Conservation (phyloP, 768 basidiomycete genomes). For the Mycena alexandri region DNA sequence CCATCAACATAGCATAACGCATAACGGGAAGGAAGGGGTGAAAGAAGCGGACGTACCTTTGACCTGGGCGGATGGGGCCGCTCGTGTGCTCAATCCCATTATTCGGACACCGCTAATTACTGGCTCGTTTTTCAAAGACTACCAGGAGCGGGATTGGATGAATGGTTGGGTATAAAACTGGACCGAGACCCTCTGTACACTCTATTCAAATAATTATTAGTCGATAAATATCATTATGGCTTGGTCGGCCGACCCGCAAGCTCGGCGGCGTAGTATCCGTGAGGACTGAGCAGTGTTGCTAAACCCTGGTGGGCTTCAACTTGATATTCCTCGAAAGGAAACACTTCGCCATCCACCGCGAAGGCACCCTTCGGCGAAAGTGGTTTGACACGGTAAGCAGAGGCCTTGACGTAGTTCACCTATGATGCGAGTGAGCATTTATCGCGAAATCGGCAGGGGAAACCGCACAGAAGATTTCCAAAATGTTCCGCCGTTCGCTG, state of each 20-base stretch:
- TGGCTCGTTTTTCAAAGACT: constrained; percentile 53
- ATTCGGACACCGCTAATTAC: constrained; percentile 49
- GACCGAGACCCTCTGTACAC: background rate
- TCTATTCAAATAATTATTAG: constrained; percentile 4
- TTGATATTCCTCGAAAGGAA: constrained; percentile 80
- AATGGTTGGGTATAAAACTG: constrained; percentile 25
- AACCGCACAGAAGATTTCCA: constrained; percentile 71
- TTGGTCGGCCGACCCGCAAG: constrained; percentile 52
- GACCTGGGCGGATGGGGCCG: constrained; percentile 52
- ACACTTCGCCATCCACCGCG: constrained; percentile 83
- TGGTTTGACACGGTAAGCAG: constrained; percentile 80
- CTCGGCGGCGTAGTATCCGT: constrained; percentile 70
- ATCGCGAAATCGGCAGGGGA: constrained; percentile 16
- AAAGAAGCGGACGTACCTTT: constrained; percentile 42
- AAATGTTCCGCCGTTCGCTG: constrained; percentile 67
- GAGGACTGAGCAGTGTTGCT: constrained; percentile 74
- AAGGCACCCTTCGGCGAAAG: constrained; percentile 65
- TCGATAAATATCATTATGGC: background rate
- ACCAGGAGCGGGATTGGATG: constrained; percentile 38
- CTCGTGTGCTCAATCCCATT: constrained; percentile 49
- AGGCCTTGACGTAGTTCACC: constrained; percentile 80
- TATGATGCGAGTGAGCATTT: constrained; percentile 43
- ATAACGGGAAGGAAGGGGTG: constrained; percentile 39
- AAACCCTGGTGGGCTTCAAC: constrained; percentile 81
- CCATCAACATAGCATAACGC: constrained; percentile 49